Evolutionary conservation across 768 basidiomycete species (phyloP).

Genomic region (Harrya chromipes): DNA sequence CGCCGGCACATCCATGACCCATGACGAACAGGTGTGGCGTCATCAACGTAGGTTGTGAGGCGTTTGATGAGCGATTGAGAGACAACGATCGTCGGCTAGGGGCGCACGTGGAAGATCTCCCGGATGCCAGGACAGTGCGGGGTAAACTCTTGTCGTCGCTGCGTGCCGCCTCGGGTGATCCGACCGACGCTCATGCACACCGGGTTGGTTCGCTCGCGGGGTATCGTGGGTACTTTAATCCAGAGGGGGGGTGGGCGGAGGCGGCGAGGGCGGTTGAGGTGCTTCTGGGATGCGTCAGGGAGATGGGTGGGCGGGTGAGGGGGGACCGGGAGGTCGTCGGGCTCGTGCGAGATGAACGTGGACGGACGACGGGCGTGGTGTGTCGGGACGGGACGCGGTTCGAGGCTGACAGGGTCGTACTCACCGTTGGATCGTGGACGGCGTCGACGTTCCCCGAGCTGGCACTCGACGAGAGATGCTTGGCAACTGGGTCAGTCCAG

Average conservation of each 20-base stretch:
- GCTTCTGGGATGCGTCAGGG: slow-evolving; percentile 53
- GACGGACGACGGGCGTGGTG: slow-evolving; percentile 54
- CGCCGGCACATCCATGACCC: not conserved
- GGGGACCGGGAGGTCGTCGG: slow-evolving; percentile 54
- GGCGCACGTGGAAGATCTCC: slow-evolving; percentile 39
- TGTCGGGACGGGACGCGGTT: slow-evolving; percentile 57
- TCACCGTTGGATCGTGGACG: slow-evolving; percentile 86
- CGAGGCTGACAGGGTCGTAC: slow-evolving; percentile 57
- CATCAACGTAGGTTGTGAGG: slow-evolving; percentile 19
- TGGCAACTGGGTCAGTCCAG: slow-evolving; percentile 72
- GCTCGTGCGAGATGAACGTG: slow-evolving; percentile 39
- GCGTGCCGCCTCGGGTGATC: no score
- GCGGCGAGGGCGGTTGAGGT: slow-evolving; percentile 62
- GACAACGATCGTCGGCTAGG: slow-evolving; percentile 62
- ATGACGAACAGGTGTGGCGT: slow-evolving; percentile 22
- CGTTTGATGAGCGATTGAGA: slow-evolving; percentile 54
- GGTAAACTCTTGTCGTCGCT: slow-evolving; percentile 18
- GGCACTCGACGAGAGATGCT: slow-evolving; percentile 45
- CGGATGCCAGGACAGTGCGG: slow-evolving; percentile 12
- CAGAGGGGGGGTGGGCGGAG: slow-evolving; percentile 81
- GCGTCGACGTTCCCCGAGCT: slow-evolving; percentile 69
- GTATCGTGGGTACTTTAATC: slow-evolving; percentile 63
- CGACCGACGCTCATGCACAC: not conserved
- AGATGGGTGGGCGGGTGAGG: slow-evolving; percentile 58
- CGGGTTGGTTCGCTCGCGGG: slow-evolving; percentile 16